Percentiles rank a stretch among this genome's conserved stretches.
phyloP scores from a whole-genome alignment of 2,329 filamentous ascomycete genomes.

The Colletotrichum sp. region DNA sequence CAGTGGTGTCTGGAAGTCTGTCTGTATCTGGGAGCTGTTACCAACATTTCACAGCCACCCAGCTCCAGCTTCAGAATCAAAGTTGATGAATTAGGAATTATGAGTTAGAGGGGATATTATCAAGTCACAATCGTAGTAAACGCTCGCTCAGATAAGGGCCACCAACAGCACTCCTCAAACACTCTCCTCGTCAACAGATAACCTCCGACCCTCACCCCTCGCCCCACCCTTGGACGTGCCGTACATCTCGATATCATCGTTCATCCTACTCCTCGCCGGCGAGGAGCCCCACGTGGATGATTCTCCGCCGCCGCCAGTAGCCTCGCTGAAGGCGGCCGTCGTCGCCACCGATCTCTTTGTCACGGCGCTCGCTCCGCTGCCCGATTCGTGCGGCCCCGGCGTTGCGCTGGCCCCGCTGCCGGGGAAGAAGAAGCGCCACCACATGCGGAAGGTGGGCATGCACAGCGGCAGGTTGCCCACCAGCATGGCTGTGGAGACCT shows the following conservation, averaged over 20 bases:
- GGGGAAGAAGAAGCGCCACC: constrained; percentile 5
- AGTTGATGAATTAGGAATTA: background rate
- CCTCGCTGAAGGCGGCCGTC: background rate
- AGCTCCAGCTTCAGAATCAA: background rate
- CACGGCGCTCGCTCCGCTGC: background rate
- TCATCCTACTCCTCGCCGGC: background rate
- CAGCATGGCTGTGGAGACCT: constrained; percentile 15
- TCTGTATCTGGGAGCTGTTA: too few relatives aligned
- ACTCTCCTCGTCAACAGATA: background rate
- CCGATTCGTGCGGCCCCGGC: background rate
- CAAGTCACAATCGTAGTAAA: background rate
- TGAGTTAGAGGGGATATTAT: background rate
- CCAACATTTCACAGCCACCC: background rate
- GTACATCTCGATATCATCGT: background rate
- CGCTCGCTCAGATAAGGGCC: background rate
- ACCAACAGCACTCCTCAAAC: background rate
- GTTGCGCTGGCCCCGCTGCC: background rate
- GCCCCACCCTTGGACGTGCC: background rate
- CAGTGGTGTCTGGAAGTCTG: background rate
- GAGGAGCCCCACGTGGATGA: background rate
- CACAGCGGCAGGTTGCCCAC: constrained; percentile 16
- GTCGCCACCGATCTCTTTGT: background rate
- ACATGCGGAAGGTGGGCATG: background rate
- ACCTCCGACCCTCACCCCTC: background rate
- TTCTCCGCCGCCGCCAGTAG: background rate